Evolutionary conservation across 768 basidiomycete genomes (phyloP).

Genomic region (Phylloporus sp.): DNA sequence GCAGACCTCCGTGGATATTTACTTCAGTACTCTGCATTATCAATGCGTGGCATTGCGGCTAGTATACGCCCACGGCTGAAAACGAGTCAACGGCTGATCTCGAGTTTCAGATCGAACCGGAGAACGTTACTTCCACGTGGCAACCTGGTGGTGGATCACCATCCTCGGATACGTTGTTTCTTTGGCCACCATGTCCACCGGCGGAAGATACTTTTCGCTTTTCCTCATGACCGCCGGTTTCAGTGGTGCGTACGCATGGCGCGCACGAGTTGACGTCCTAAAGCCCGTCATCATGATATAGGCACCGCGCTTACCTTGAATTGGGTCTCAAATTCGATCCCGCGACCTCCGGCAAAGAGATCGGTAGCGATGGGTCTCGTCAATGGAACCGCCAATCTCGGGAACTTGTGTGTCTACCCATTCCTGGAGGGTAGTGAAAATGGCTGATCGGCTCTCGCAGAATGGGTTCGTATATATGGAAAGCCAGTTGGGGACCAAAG

Average conservation of each 20-base stretch:
- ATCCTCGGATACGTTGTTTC: slow-evolving; percentile 58
- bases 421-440: not conserved
- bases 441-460: slow-evolving; percentile 26
- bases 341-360: slow-evolving; percentile 50
- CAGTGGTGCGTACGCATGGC: slow-evolving; percentile 27
- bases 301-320: slow-evolving; percentile 44
- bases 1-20: slow-evolving; percentile 61
- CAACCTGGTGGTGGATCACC: slow-evolving; percentile 52
- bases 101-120: slow-evolving; percentile 45
- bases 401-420: slow-evolving; percentile 46
- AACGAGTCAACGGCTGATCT: not conserved
- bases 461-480: slow-evolving; percentile 60
- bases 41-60: slow-evolving; percentile 52
- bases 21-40: slow-evolving; percentile 43
- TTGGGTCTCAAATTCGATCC: slow-evolving; percentile 59
- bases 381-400: slow-evolving; percentile 56
- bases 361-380: slow-evolving; percentile 58
- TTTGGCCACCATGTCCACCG: slow-evolving; percentile 45
- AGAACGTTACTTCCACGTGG: slow-evolving; percentile 61
- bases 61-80: not conserved
- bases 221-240: slow-evolving; percentile 62
- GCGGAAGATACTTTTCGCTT: slow-evolving; percentile 53
- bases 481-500: slow-evolving; percentile 50
- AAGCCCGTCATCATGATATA: slow-evolving; percentile 9
- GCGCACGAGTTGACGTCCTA: not conserved